Evolutionary conservation across 2,329 filamentous ascomycete species (phyloP), one percentile per base, ranked within the genome.

Genomic region (Colletotrichum viniferum): DNA sequence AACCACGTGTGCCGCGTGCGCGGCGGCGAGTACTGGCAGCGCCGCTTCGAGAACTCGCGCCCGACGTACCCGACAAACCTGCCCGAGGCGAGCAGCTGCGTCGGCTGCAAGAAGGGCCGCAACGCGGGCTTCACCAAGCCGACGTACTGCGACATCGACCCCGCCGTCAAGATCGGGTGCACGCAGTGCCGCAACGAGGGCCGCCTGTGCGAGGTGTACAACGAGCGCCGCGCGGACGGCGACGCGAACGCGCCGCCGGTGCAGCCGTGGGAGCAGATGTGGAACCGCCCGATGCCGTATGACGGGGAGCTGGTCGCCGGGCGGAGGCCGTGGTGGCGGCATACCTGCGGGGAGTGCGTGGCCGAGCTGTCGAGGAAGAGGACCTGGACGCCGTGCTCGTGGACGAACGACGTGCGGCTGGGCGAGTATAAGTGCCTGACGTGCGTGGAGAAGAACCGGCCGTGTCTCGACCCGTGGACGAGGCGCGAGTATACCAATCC

Each of bases 381-480:
- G n/a, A 38, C 9, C 9, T 60, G 26, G 24, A 28, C 36, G 13
- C 12, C 38, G 7, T 76, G 74, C 52, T 61, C 60, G 13, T 76
- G 74, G 74, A 61, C 56, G 5, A 34, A 28, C n/a, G 74, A 76
- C 18, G 30, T 76, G n/a, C 64, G 74, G 21, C 65, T 74, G 34
- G 65, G 60, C 48, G 65, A 55, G 52, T 76, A 61, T n/a, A 74
- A 71, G 52, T 76, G 74, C 69, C 12, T 21, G 1, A 76, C 77
- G 4, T 83, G 82, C 71, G 18, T 30, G 12, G 36, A 43, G 9
- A 56, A 73, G n/a, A 61, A 67, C 16, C 52, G 78, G 68, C 60
- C 71, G 3, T 82, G 81, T 76, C 62, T 80, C 26, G 76, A 74
- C 16, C 55, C 69, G 36, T 77, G 76, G n/a, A 21, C 77, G 74